Percentiles rank a stretch among this genome's conserved stretches.
These are phyloP conservation scores for Mrakiaceae sp. DNA, from an alignment of 1,284 basidiomycete species.

Conservation along the genomic window DNA sequence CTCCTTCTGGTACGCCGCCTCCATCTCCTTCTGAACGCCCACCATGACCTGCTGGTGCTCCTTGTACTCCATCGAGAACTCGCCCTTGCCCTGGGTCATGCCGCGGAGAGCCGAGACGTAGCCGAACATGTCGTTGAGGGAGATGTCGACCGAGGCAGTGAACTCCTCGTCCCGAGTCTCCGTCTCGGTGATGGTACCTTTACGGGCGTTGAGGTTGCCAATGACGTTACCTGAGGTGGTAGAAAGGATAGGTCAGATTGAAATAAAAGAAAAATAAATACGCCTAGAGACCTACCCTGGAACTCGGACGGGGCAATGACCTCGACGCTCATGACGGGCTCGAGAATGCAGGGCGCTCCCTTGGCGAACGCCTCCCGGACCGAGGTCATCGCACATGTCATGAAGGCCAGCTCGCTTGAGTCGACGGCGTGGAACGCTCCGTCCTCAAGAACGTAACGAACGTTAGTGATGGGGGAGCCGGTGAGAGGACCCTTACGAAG, in stretches of 20 bases:
- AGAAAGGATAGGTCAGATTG: conserved; percentile 1
- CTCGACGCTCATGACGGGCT: conserved; percentile 98
- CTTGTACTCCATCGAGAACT: conserved; percentile 19
- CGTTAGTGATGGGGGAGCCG: conserved; percentile 79
- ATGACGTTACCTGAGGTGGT: conserved; percentile 59
- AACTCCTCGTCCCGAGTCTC: conserved; percentile 98
- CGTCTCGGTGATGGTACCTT: conserved; percentile 90
- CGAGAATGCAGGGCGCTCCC: conserved; percentile 72
- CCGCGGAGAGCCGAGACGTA: conserved; percentile 87
- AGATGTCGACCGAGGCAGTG: conserved; percentile 80
- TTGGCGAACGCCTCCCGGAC: conserved; percentile 82
- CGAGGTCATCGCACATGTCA: conserved; percentile 77
- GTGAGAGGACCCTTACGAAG: conserved; percentile 82
- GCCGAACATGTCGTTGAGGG: conserved; percentile 98
- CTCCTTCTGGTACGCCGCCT: conserved; percentile 53
- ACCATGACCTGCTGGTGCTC: conserved; percentile 74
- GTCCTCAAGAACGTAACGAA: conserved; percentile 81
- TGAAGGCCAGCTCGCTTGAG: conserved; percentile 93
- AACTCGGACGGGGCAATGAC: conserved; percentile 93
- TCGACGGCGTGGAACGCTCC: conserved; percentile 91
- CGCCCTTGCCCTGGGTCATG: conserved; percentile 85
- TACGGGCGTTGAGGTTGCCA: conserved; percentile 82
- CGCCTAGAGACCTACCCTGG: conserved; percentile 53
- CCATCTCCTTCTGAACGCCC: conserved; percentile 72
- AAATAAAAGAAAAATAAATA: neutral